Evolutionary conservation across 2,329 filamentous ascomycete species (phyloP).

Genomic region (Onygenales sp.): DNA sequence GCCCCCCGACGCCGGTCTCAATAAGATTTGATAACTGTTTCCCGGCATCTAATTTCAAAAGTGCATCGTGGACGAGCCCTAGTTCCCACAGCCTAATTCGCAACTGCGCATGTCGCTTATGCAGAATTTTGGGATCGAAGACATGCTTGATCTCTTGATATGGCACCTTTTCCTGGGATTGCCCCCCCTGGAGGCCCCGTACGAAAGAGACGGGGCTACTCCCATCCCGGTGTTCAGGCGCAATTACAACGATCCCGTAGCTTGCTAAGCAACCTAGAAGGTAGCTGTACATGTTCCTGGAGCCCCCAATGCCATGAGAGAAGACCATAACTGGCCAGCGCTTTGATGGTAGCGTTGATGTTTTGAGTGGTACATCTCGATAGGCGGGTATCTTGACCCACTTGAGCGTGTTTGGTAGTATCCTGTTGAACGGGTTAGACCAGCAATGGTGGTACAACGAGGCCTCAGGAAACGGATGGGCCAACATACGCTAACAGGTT

Average conservation of each 20-base stretch:
- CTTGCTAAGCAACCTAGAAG: constrained; percentile 68
- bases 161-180: constrained; percentile 22
- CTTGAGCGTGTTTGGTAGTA: constrained; percentile 14
- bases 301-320: constrained; percentile 75
- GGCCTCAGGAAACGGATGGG: background rate
- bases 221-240: constrained; percentile 74
- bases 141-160: constrained; percentile 46
- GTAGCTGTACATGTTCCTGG: constrained; percentile 77
- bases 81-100: constrained; percentile 71
- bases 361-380: constrained; percentile 46
- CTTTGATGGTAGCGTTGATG: constrained; percentile 35
- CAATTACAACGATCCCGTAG: constrained; percentile 70
- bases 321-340: constrained; percentile 78
- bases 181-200: constrained; percentile 34
- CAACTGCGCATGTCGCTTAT: constrained; percentile 60
- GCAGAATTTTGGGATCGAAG: constrained; percentile 55
- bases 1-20: constrained; percentile 24
- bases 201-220: constrained; percentile 67
- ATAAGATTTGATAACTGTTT: constrained; percentile 13
- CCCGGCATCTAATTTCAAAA: constrained; percentile 57
- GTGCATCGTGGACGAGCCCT: constrained; percentile 57
- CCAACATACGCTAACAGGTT: constrained; percentile 28
- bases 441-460: too few species aligned
- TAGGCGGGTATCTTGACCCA: constrained; percentile 19
- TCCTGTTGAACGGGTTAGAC: constrained; percentile 9